Base-by-base conservation (phyloP, 23 red algal genomes). In the Chondrus crispus region DNA sequence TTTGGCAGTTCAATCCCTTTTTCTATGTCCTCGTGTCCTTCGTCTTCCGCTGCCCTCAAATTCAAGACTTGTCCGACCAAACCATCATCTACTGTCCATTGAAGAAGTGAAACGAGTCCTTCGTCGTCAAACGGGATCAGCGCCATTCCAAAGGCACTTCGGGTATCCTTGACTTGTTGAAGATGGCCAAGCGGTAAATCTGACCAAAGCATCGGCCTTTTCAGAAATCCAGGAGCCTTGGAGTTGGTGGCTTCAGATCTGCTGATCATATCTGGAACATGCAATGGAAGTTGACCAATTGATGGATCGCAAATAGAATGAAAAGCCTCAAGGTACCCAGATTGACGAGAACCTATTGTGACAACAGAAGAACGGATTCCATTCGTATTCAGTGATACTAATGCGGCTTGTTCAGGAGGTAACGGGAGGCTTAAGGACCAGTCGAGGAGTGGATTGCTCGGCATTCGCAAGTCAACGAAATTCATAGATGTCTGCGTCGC, bases 391-490 rank as follows among this genome's bases (percentile, higher is more conserved):
- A n/a, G n/a, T n/a, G n/a, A n/a, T n/a, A n/a, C n/a, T n/a, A n/a
- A n/a, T n/a, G n/a, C n/a, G n/a, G n/a, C n/a, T 1, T 70, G 42
- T 26, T 86, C 82, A 16, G 71, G 12, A 86, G 40, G 13, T 29
- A 46, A 68, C 4, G 82, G 82, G 33, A 71, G 58, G 18, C 54
- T 68, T 47, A 86, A 40, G 5, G 82, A 86, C 82, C 82, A 86
- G 37, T 86, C 82, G 7, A 86, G 41, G 6, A 86, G 57, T 2
- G 82, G 82, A 16, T 38, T 10, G n/a, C 33, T 13, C 2, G 82
- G 58, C 62, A 71, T 86, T 48, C 82, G 40, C 5, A 72, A 18
- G 40, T 86, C 82, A 46, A 86, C 41, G 30, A 48, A 86, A 8
- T 46, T 26, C 38, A 86, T 35, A 86, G 55, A 57, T 19, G n/a